Percentiles rank a stretch among this genome's conserved stretches.
phyloP scores from a whole-genome alignment of 2,329 filamentous ascomycete species.

The Verticillium nonalfalfae region DNA sequence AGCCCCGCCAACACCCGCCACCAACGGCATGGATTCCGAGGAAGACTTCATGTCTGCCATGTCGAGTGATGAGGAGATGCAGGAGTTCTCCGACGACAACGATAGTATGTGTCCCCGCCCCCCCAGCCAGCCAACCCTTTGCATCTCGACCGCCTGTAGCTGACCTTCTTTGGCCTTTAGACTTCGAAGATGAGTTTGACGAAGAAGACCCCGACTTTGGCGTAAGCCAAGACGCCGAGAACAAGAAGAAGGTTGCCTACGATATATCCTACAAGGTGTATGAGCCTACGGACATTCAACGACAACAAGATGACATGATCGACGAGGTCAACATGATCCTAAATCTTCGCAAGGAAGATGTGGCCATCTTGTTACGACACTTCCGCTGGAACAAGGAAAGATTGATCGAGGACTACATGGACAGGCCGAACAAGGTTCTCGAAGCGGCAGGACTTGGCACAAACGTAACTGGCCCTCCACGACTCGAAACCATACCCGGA shows the following conservation, averaged over 20 bases:
- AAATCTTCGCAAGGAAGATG: constrained; percentile 80
- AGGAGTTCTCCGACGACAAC: constrained; percentile 75
- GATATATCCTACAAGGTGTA: constrained; percentile 82
- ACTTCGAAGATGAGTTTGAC: constrained; percentile 52
- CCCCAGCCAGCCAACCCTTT: constrained; percentile 3
- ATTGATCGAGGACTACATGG: constrained; percentile 94
- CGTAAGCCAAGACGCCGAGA: constrained; percentile 56
- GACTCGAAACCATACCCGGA: constrained; percentile 62
- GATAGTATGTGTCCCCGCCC: constrained; percentile 4
- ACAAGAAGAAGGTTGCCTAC: constrained; percentile 68
- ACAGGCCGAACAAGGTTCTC: constrained; percentile 69
- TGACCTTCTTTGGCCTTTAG: constrained; percentile 20
- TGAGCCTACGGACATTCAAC: constrained; percentile 73
- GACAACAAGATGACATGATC: constrained; percentile 79
- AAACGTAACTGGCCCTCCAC: constrained; percentile 54
- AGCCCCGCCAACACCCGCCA: constrained; percentile 53
- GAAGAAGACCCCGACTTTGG: constrained; percentile 50
- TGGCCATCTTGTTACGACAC: constrained; percentile 82
- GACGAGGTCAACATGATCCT: constrained; percentile 88
- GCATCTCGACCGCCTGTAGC: not conserved
- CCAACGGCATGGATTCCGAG: constrained; percentile 82
- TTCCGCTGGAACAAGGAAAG: constrained; percentile 96
- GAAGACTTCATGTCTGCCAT: constrained; percentile 85
- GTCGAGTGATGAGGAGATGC: constrained; percentile 70
- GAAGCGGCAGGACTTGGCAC: constrained; percentile 78